Base-by-base conservation (phyloP, 2,329 filamentous ascomycete species). In the Fusarium camptoceras region DNA sequence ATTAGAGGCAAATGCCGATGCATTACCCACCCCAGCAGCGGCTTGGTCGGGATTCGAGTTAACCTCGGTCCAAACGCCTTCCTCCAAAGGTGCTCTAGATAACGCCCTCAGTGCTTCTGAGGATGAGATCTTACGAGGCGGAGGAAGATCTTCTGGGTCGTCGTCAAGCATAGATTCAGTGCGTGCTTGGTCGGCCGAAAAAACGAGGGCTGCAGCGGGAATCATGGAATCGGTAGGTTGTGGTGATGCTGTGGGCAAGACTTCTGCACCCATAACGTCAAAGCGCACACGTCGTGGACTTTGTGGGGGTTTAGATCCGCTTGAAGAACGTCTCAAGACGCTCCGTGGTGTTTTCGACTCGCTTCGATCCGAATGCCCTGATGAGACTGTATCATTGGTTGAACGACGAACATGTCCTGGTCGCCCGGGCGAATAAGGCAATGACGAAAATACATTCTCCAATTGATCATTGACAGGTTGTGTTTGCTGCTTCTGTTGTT, bases 221-320 rank as follows among this genome's bases (percentile, higher is more conserved):
- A 72, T 65, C 55, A 78, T 71, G 73, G 78, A 71, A 64, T 80
- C 76, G 58, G 79, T 71, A 58, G 76, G 67, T 65, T 83, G 82
- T 48, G 88, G 88, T 24, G 87, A 89, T 27, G 84, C 80, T 47
- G 88, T 89, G 22, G 88, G 87, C 60, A 89, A 79, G 37, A 91
- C 87, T 73, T 90, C 87, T 68, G 84, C 81, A 55, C 88, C 88
- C 75, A 84, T 84, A 47, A 90, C 85, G 39, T 89, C 85, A 68
- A 91, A 91, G 49, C 89, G 87, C 59, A 91, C 89, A 63, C 87
- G 83, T 30, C 88, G 84, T n/a, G 87, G 87, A 72, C 87, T 89
- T 44, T 82, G 81, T 8, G 78, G 80, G 55, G 84, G 83, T 51
- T 82, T 84, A 27, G 85, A 83, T 31, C 80, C 82, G 71, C 83